Percentiles rank a stretch among this genome's conserved stretches.
Evolutionary conservation across 768 basidiomycete genomes (phyloP).

Genomic region (Amanita brunnescens): DNA sequence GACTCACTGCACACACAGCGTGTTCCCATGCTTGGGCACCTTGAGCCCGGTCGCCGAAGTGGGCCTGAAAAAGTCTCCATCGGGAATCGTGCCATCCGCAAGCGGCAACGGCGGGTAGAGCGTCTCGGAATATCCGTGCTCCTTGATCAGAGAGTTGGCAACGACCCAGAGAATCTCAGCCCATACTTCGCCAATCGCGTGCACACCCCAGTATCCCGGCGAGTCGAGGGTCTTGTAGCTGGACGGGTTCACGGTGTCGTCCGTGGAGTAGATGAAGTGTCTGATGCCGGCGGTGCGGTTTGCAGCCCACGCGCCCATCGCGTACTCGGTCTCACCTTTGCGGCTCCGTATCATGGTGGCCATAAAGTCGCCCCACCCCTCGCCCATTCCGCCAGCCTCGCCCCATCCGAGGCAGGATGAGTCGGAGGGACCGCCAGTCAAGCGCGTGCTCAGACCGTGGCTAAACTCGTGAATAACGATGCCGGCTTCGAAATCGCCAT

Average conservation of each 20-base stretch:
- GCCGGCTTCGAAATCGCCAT: slow-evolving; percentile 93
- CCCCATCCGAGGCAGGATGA: slow-evolving; percentile 95
- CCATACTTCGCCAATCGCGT: slow-evolving; percentile 93
- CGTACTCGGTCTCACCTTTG: slow-evolving; percentile 63
- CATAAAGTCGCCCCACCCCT: slow-evolving; percentile 93
- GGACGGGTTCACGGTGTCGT: slow-evolving; percentile 63
- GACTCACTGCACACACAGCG: slow-evolving; percentile 57
- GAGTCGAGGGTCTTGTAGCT: slow-evolving; percentile 93
- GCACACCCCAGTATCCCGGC: slow-evolving; percentile 90
- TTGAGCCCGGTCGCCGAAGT: slow-evolving; percentile 30
- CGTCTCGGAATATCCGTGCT: slow-evolving; percentile 71
- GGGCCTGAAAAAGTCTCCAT: slow-evolving; percentile 67
- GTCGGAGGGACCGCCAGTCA: slow-evolving; percentile 91
- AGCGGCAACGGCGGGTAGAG: slow-evolving; percentile 75
- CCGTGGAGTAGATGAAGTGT: slow-evolving; percentile 76
- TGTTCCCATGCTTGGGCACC: slow-evolving; percentile 89
- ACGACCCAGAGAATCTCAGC: slow-evolving; percentile 84
- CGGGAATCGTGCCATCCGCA: slow-evolving; percentile 53
- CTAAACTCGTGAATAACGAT: slow-evolving; percentile 89
- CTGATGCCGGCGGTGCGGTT: slow-evolving; percentile 71
- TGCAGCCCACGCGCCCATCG: slow-evolving; percentile 96
- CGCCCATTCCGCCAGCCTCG: slow-evolving; percentile 95
- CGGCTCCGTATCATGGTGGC: slow-evolving; percentile 83
- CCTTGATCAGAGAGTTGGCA: slow-evolving; percentile 62
- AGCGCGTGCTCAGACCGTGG: slow-evolving; percentile 88